Conservation (phyloP, 1,284 basidiomycete species). For the Cutaneotrichosporon mucoides region DNA sequence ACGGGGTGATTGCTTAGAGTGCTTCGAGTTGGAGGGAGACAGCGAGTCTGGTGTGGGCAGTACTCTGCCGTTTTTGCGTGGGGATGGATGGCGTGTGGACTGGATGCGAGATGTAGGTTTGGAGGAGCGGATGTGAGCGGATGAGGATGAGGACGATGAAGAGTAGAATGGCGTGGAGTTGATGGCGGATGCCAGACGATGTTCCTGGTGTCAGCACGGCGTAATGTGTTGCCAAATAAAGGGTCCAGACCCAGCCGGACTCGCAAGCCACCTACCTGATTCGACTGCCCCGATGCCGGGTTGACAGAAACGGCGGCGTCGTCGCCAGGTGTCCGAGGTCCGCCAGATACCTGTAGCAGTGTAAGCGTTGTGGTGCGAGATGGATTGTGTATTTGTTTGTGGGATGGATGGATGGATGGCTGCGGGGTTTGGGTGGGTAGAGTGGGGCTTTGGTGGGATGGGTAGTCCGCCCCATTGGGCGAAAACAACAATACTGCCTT, state of each 20-base stretch:
- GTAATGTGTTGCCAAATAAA: constrained; percentile 3
- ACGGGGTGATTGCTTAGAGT: constrained; percentile 13
- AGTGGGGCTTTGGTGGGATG: background rate
- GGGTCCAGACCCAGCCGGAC: background rate
- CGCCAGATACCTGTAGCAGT: background rate
- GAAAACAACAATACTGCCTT: constrained; percentile 17
- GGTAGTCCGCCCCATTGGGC: constrained; percentile 3
- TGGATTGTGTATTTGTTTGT: background rate
- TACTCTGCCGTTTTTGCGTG: constrained; percentile 22
- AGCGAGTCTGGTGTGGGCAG: constrained; percentile 32
- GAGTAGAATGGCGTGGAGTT: background rate
- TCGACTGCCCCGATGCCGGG: background rate
- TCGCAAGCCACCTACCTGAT: background rate
- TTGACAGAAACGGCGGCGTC: background rate
- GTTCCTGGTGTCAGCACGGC: constrained; percentile 11
- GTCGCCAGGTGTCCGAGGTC: constrained; percentile 15
- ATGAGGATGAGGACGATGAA: background rate
- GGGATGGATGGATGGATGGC: background rate
- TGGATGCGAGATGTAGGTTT: background rate
- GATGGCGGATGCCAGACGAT: background rate
- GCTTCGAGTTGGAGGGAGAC: constrained; percentile 18
- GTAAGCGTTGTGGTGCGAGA: background rate
- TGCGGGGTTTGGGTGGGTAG: background rate
- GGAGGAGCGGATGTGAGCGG: background rate
- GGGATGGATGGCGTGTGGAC: constrained; percentile 4